Percentiles rank a stretch among this genome's conserved stretches.
These are phyloP conservation scores for Moricandia moricandioides DNA, from an alignment of 345 rosid species.

Conservation along the genomic window DNA sequence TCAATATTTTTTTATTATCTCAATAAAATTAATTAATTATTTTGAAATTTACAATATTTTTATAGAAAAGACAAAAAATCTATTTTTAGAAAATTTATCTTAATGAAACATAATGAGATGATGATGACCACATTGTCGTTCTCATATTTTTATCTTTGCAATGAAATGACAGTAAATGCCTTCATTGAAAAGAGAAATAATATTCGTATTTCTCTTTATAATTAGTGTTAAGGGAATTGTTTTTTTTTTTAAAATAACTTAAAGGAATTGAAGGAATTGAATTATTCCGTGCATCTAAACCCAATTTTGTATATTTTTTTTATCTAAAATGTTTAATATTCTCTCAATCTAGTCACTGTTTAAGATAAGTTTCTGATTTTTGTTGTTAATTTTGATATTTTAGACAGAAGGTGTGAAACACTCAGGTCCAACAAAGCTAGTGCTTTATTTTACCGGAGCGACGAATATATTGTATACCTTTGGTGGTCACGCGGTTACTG, in stretches of 20 bases:
- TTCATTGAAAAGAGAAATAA: neutral
- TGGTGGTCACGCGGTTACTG: conserved; percentile 99
- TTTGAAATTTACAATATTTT: no score
- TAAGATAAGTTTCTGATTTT: neutral
- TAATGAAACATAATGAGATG: no score
- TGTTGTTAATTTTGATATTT: neutral
- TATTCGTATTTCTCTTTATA: conserved; percentile 23
- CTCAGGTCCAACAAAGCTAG: conserved; percentile 76
- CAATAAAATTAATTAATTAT: no score
- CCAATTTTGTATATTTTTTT: neutral
- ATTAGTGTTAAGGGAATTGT: neutral
- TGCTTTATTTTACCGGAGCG: conserved; percentile 97
- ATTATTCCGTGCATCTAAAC: conserved; percentile 22
- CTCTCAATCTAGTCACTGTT: neutral
- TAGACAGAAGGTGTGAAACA: conserved; percentile 71
- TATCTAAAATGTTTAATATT: neutral
- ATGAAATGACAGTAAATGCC: conserved; percentile 35
- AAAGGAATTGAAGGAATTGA: neutral
- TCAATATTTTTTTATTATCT: no score
- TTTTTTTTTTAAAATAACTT: neutral
- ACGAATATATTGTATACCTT: conserved; percentile 95
- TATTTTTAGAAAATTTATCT: no score
- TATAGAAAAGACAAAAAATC: no score
- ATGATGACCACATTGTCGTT: conserved; percentile 21
- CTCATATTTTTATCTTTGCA: conserved; percentile 27